Evolutionary conservation across 768 basidiomycete species (phyloP).

Genomic region (Boletus insuetus): DNA sequence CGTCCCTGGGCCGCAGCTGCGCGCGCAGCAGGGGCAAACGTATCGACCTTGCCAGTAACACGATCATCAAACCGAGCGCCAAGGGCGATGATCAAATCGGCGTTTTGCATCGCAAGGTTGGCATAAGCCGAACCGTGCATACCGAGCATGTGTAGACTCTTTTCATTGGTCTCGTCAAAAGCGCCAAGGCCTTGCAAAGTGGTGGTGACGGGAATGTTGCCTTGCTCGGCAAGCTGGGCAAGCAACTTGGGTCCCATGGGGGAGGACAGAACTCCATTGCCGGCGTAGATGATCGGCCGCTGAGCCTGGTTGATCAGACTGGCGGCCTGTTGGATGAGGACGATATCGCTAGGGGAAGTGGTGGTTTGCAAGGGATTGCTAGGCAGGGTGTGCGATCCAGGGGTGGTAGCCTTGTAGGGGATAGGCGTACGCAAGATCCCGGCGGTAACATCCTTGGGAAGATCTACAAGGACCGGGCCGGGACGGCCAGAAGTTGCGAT

Average conservation of each 20-base stretch:
- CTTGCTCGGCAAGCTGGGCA: constrained; percentile 70
- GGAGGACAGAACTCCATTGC: constrained; percentile 83
- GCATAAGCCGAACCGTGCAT: constrained; percentile 99
- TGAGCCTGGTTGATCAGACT: constrained; percentile 89
- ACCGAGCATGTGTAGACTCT: constrained; percentile 94
- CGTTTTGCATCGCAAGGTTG: constrained; percentile 96
- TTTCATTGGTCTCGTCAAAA: constrained; percentile 87
- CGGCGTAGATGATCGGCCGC: constrained; percentile 89
- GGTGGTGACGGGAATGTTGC: constrained; percentile 96
- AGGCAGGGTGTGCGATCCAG: constrained; percentile 76
- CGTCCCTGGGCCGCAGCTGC: constrained; percentile 82
- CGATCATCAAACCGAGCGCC: constrained; percentile 98
- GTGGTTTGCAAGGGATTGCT: constrained; percentile 63
- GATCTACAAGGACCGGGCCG: constrained; percentile 95
- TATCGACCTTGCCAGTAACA: constrained; percentile 86
- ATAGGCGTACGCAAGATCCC: constrained; percentile 82
- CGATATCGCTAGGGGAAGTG: constrained; percentile 58
- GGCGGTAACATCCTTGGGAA: constrained; percentile 99
- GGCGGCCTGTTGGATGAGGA: constrained; percentile 79
- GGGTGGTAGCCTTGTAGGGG: constrained; percentile 82
- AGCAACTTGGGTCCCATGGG: constrained; percentile 82
- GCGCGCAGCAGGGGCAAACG: constrained; percentile 88
- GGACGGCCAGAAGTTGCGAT: constrained; percentile 97
- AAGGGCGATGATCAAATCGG: constrained; percentile 96
- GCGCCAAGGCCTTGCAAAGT: constrained; percentile 95